Conservation (phyloP, 257 asterid genomes). For the Misopates orontium region DNA sequence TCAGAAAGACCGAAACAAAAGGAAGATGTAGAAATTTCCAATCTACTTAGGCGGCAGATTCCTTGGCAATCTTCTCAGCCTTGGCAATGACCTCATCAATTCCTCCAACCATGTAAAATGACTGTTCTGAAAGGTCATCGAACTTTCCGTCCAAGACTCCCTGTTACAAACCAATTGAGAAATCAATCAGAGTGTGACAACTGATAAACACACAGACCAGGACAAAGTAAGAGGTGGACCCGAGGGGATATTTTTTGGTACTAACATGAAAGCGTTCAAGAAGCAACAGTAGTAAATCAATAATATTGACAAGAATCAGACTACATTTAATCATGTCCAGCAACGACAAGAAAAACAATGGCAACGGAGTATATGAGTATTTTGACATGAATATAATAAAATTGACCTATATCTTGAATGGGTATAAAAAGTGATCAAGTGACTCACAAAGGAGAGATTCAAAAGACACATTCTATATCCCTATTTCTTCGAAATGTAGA, state of each 20-base stretch:
- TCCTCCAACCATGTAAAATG: conserved; percentile 99
- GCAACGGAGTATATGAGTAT: too few relatives aligned
- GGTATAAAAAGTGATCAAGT: neutral
- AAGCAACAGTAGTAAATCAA: neutral
- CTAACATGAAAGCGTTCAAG: neutral
- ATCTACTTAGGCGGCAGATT: conserved; percentile 60
- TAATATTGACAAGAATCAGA: too few relatives aligned
- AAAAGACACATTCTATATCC: too few relatives aligned
- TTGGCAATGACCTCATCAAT: conserved; percentile 91
- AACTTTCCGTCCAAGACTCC: conserved; percentile 93
- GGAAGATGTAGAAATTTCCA: conserved; percentile 17
- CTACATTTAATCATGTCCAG: too few relatives aligned
- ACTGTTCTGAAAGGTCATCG: conserved; percentile 87
- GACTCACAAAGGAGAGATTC: neutral
- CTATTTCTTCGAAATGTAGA: neutral
- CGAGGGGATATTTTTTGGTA: neutral
- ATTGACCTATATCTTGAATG: neutral
- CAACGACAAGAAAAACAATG: too few relatives aligned
- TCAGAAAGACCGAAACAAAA: conserved; percentile 32
- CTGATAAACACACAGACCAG: neutral
- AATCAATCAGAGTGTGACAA: conserved; percentile 11
- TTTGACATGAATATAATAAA: too few relatives aligned
- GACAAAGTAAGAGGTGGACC: too few relatives aligned
- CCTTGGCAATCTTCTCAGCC: conserved; percentile 98
- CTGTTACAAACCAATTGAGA: conserved; percentile 39